Conservation (phyloP, 1,284 basidiomycete genomes). For the Agaricales sp. region DNA sequence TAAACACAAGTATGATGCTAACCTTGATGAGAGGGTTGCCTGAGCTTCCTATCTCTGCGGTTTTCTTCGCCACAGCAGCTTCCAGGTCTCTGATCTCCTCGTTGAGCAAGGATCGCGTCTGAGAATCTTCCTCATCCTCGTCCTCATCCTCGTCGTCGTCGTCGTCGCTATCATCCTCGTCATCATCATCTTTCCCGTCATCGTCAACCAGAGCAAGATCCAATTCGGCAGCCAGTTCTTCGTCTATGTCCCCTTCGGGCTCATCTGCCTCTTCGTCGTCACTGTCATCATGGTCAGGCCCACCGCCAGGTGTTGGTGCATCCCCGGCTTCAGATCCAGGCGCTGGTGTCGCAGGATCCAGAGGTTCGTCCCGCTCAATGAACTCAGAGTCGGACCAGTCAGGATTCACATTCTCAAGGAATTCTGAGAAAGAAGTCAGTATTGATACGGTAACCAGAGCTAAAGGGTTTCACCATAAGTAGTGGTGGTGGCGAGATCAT, state of each 20-base stretch:
- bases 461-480: slow-evolving; percentile 50
- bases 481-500: slow-evolving; percentile 72
- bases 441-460: slow-evolving; percentile 3
- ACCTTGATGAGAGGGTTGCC: slow-evolving; percentile 85
- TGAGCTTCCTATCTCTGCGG: slow-evolving; percentile 76
- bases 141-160: slow-evolving; percentile 58
- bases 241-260: slow-evolving; percentile 51
- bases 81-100: slow-evolving; percentile 89
- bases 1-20: slow-evolving; percentile 15
- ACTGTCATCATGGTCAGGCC: slow-evolving; percentile 51
- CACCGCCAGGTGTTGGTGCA: slow-evolving; percentile 41
- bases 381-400: slow-evolving; percentile 84
- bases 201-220: slow-evolving; percentile 46
- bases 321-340: slow-evolving; percentile 60
- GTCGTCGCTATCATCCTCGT: slow-evolving; percentile 58
- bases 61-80: slow-evolving; percentile 81
- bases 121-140: slow-evolving; percentile 62
- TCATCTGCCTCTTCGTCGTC: slow-evolving; percentile 48
- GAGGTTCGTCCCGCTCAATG: slow-evolving; percentile 52
- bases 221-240: slow-evolving; percentile 46
- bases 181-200: slow-evolving; percentile 60
- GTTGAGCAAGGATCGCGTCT: slow-evolving; percentile 71
- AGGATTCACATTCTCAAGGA: slow-evolving; percentile 78
- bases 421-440: slow-evolving; percentile 31
- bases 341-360: slow-evolving; percentile 41